Evolutionary conservation across 2,329 filamentous ascomycete species (phyloP), one percentile per base, ranked within the genome.

Genomic region (Plenodomus lindquistii): DNA sequence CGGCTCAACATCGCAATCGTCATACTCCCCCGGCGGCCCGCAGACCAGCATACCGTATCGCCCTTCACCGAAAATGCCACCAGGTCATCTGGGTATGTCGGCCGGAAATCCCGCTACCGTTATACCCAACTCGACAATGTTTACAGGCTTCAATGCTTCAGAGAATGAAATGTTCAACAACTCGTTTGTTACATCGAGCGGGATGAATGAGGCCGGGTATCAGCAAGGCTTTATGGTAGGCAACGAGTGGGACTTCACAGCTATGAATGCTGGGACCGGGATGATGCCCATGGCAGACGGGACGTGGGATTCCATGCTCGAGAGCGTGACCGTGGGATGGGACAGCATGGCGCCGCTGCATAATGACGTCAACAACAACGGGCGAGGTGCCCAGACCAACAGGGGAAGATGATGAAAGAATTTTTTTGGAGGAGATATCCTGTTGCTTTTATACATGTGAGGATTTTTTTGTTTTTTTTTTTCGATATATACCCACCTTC

Each of bases 311-410:
- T 57, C 65, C 24, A 68, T 72, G 67, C 51, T 73, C 5, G 66
- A 73, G 45, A 69, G 54, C 27, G 68, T 72, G 13, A 65, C 65
- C 11, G 56, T 71, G 56, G 65, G 65, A 7, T 72, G 69, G 70
- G 65, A 69, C 38, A 13, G 27, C 27, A 31, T 31, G 27, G 27
- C 9, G 27, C 27, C 27, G 11, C 15, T 31, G 11, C 27, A 4
- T 31, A 13, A 31, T 31, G 27, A 4, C 27, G n/a, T 31, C 27
- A 9, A 31, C 27, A 31, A 31, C 27, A 31, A n/a, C n/a, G n/a
- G n/a, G n/a, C n/a, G n/a, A n/a, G n/a, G n/a, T n/a, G n/a, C n/a
- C n/a, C n/a, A n/a, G n/a, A n/a, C n/a, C n/a, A n/a, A n/a, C n/a
- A n/a, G n/a, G n/a, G n/a, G n/a, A n/a, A n/a, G n/a, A 31, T 31